Evolutionary conservation across 2,329 filamentous ascomycete genomes (phyloP).

Genomic region (Camptophora hylomeconis): DNA sequence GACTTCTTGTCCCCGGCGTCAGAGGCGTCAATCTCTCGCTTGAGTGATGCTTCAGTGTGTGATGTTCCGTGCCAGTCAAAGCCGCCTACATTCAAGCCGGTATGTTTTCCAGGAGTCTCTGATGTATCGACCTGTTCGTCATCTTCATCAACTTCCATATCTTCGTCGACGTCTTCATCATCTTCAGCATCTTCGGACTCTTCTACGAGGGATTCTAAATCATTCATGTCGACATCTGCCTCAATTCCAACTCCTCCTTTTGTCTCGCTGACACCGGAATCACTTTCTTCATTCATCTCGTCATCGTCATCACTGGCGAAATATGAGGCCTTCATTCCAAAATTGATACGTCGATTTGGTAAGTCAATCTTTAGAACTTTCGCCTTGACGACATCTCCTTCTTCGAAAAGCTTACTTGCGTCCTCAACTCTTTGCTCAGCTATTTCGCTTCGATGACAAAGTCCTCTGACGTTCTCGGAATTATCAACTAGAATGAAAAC

Average conservation of each 20-base stretch:
- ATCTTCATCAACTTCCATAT: slow-evolving; percentile 28
- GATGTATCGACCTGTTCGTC: no score
- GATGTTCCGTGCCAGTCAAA: slow-evolving; percentile 72
- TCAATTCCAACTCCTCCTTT: slow-evolving; percentile 11
- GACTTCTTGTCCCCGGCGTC: slow-evolving; percentile 35
- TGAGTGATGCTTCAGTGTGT: slow-evolving; percentile 15
- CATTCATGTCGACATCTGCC: slow-evolving; percentile 35
- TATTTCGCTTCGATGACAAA: slow-evolving; percentile 88
- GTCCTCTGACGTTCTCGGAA: slow-evolving; percentile 76
- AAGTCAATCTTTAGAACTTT: slow-evolving; percentile 67
- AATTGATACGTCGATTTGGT: slow-evolving; percentile 66
- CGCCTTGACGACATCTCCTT: slow-evolving; percentile 88
- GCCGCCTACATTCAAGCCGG: slow-evolving; percentile 57
- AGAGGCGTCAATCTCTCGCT: slow-evolving; percentile 39
- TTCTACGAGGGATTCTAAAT: slow-evolving; percentile 23
- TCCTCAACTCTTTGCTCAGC: slow-evolving; percentile 71
- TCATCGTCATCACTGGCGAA: slow-evolving; percentile 52
- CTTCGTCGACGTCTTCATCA: slow-evolving; percentile 31
- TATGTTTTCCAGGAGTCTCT: slow-evolving; percentile 20
- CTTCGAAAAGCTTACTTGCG: slow-evolving; percentile 77
- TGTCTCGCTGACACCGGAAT: neutral
- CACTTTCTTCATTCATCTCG: slow-evolving; percentile 13
- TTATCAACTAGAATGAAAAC: slow-evolving; percentile 86
- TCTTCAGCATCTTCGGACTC: slow-evolving; percentile 19
- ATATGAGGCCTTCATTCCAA: slow-evolving; percentile 86